Evolutionary conservation across 2,329 filamentous ascomycete genomes (phyloP), one percentile per base, ranked within the genome.

Genomic region (Nigrospora oryzae): DNA sequence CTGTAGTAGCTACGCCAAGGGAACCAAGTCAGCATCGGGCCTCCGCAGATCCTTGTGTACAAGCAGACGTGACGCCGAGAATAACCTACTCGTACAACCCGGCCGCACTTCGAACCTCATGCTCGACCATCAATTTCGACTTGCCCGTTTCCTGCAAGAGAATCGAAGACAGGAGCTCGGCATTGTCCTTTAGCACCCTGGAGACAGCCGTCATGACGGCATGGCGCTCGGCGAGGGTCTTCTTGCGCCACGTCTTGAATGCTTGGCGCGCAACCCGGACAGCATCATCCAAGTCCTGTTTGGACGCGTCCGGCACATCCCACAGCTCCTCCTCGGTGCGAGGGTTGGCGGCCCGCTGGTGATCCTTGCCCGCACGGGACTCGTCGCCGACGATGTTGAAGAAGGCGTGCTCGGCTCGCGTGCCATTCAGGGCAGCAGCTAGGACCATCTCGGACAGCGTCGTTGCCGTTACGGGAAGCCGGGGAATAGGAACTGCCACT

Each of bases 91-190:
- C 53, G 34, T 59, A 64, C 46, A 69, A 66, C 11, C 55, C 54
- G 33, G 63, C 60, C 2, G 64, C 52, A 47, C 61, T 64, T 17
- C 61, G 55, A 30, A 69, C 56, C 38, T 70, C 66, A n/a, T 63
- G 57, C 34, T 56, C 53, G 14, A 65, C 65, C 57, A 68, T 57
- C 17, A 63, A 47, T 33, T 40, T 52, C 6, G 74, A 74, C 56
- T 77, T 77, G n/a, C 75, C 74, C 19, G 70, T 71, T 57, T 77
- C 74, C 43, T 60, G 63, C 51, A 64, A 65, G 35, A 77, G 56
- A 11, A 77, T 59, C 34, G 64, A 62, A 13, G 63, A 57, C 40
- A 79, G 61, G 41, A 71, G 65, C 1, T 67, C 61, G 6, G 61
- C 55, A 38, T 74, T 62, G 5, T 61, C 56, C 33, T 62, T 54